phyloP scores from a whole-genome alignment of 1,284 basidiomycete species.

The Cryptococcus sp. region DNA sequence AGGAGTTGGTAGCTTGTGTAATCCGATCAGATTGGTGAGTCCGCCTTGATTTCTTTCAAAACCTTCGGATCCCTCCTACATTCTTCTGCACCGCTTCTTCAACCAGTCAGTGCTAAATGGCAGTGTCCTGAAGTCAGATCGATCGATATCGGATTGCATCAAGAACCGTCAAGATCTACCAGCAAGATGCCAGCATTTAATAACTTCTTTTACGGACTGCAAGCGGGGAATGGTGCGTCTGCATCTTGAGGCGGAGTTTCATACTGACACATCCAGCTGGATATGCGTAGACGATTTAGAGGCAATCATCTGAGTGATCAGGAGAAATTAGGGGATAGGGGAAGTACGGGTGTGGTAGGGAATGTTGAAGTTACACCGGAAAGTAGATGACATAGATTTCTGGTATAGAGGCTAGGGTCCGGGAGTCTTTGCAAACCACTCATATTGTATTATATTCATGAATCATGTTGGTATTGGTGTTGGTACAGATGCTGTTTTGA shows the following conservation, averaged over 20 bases:
- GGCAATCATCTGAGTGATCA: conserved; percentile 40
- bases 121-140: conserved; percentile 41
- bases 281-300: conserved; percentile 46
- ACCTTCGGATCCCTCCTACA: no score
- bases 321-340: conserved; percentile 9
- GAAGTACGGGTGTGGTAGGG: conserved; percentile 2
- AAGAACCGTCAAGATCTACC: conserved; percentile 35
- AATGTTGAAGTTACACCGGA: conserved; percentile 5
- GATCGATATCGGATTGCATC: conserved; percentile 41
- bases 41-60: no score
- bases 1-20: conserved; percentile 44
- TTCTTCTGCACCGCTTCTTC: not conserved
- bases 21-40: conserved; percentile 45
- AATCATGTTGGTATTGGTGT: not conserved
- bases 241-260: not conserved
- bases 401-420: not conserved
- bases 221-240: conserved; percentile 46
- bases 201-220: conserved; percentile 43
- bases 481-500: not conserved
- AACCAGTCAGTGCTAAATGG: not conserved
- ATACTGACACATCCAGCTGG: conserved; percentile 34
- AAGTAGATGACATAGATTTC: not conserved
- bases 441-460: not conserved
- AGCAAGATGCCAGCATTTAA: conserved; percentile 44
- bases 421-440: not conserved